Evolutionary conservation across 1,284 basidiomycete species (phyloP).

Genomic region (Tylopilus sp.): DNA sequence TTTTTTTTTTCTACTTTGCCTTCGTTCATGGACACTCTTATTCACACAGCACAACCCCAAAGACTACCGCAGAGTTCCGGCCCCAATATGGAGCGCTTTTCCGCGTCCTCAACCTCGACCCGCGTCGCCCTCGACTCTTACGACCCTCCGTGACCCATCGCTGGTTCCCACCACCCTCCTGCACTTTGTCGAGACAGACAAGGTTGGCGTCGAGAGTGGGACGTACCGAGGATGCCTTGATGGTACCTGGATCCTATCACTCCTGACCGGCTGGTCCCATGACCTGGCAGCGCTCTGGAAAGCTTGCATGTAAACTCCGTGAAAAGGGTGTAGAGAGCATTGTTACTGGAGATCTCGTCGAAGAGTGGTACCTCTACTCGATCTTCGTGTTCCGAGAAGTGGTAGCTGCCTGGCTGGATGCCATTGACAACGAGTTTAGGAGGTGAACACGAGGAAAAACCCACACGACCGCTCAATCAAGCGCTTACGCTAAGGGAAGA

Average conservation of each 20-base stretch:
- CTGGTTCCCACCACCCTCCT: slow-evolving; percentile 37
- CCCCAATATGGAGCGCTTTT: slow-evolving; percentile 63
- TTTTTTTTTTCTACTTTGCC: no score
- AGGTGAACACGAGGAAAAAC: slow-evolving; percentile 39
- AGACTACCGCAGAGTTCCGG: slow-evolving; percentile 52
- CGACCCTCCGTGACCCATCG: slow-evolving; percentile 39
- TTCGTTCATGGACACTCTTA: background rate
- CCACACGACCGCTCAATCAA: slow-evolving; percentile 34
- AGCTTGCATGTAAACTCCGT: slow-evolving; percentile 49
- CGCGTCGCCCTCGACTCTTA: slow-evolving; percentile 45
- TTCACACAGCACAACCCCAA: slow-evolving; percentile 42
- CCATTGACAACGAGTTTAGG: slow-evolving; percentile 41
- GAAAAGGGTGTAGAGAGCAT: slow-evolving; percentile 58
- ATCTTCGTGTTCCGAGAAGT: slow-evolving; percentile 40
- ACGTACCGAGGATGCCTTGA: slow-evolving; percentile 68
- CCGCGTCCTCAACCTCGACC: slow-evolving; percentile 50
- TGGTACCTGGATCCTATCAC: slow-evolving; percentile 47
- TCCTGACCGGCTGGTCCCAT: slow-evolving; percentile 53
- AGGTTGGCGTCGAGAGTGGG: slow-evolving; percentile 46
- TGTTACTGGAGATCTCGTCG: slow-evolving; percentile 61
- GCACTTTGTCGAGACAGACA: slow-evolving; percentile 52
- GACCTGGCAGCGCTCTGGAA: slow-evolving; percentile 62
- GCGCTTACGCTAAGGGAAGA: slow-evolving; percentile 50
- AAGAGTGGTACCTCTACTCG: slow-evolving; percentile 75
- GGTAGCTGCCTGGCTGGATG: slow-evolving; percentile 35